These are phyloP conservation scores for Elymus sibiricus DNA, from an alignment of 176 grass and related monocot genomes.

Conservation along the genomic window DNA sequence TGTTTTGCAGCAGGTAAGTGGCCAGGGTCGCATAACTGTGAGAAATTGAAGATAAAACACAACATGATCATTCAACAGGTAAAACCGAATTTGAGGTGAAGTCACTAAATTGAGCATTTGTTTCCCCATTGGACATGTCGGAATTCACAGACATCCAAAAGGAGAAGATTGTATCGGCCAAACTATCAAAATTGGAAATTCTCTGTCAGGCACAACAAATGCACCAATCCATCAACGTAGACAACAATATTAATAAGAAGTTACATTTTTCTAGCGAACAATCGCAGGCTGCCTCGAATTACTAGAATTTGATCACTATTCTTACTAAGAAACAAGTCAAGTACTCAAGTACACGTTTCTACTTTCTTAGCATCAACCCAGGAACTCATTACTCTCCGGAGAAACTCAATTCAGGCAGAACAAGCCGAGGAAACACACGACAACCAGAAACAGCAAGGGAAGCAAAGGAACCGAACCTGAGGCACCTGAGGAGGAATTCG, in stretches of 20 bases:
- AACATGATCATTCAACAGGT: neutral
- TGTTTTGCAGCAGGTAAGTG: too few species aligned
- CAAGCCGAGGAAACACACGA: too few species aligned
- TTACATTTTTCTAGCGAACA: neutral
- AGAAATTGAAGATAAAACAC: too few species aligned
- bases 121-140: too few species aligned
- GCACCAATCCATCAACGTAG: neutral
- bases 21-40: too few species aligned
- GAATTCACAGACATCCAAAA: neutral
- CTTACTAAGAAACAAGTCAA: neutral
- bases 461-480: neutral
- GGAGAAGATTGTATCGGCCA: neutral
- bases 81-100: neutral
- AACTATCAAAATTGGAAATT: neutral
- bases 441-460: neutral
- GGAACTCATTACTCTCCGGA: neutral
- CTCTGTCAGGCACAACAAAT: neutral
- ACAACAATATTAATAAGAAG: neutral
- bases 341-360: slow-evolving; percentile 7
- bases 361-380: neutral
- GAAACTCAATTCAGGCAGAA: slow-evolving; percentile 4
- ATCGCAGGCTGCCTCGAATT: slow-evolving; percentile 8
- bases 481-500: neutral
- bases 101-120: neutral
- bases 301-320: neutral